These are phyloP conservation scores for Sechiopsis laciniata DNA, from an alignment of 306 rosid genomes.

Conservation along the genomic window DNA sequence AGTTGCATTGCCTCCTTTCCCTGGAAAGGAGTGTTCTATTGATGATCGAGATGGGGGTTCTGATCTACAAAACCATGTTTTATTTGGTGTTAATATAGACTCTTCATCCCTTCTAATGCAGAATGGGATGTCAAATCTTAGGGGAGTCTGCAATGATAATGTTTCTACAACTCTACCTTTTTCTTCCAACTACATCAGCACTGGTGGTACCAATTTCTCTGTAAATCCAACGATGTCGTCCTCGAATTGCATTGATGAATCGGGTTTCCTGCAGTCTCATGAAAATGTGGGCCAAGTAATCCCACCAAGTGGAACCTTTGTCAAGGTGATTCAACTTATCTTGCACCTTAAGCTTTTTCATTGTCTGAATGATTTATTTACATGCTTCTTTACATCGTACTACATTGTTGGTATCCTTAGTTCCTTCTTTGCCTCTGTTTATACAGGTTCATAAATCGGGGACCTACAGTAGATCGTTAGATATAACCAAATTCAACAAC, in stretches of 20 bases:
- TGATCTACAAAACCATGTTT: constrained; percentile 77
- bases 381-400: neutral
- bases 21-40: constrained; percentile 78
- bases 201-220: constrained; percentile 49
- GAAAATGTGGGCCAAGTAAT: constrained; percentile 60
- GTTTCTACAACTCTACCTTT: constrained; percentile 49
- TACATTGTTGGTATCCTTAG: constrained; percentile 5
- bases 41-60: constrained; percentile 63
- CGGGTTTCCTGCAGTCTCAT: constrained; percentile 60
- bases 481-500: constrained; percentile 71
- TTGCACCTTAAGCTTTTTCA: neutral
- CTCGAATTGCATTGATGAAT: constrained; percentile 54
- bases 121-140: constrained; percentile 59
- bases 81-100: constrained; percentile 87
- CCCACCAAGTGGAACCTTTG: constrained; percentile 63
- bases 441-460: constrained; percentile 49
- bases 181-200: constrained; percentile 61
- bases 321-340: constrained; percentile 50
- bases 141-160: constrained; percentile 42
- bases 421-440: neutral
- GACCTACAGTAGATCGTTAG: constrained; percentile 57
- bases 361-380: neutral
- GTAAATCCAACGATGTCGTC: constrained; percentile 54
- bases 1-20: constrained; percentile 85
- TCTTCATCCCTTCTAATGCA: constrained; percentile 76